phyloP scores from a whole-genome alignment of 1,284 basidiomycete genomes.

The Sanguinoderma infundibulare region DNA sequence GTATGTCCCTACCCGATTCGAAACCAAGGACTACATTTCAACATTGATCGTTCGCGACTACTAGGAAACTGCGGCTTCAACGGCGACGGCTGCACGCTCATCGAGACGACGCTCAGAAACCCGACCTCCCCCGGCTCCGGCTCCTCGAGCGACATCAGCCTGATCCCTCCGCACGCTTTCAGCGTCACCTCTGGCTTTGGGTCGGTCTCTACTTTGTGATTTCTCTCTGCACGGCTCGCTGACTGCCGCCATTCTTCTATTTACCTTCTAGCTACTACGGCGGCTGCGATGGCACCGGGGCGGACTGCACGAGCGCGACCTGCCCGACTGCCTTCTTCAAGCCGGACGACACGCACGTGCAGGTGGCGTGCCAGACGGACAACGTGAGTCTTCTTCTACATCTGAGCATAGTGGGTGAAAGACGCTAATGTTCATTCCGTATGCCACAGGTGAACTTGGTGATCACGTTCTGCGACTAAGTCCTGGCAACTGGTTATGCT shows the following conservation, averaged over 20 bases:
- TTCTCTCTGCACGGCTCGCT: background rate
- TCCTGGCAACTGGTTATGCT: no score
- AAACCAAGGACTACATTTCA: background rate
- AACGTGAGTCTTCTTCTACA: slow-evolving; percentile 27
- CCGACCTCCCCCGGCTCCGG: slow-evolving; percentile 43
- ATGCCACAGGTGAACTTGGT: slow-evolving; percentile 38
- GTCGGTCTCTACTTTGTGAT: background rate
- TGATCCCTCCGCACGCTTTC: slow-evolving; percentile 43
- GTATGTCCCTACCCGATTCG: slow-evolving; percentile 16
- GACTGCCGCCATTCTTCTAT: background rate
- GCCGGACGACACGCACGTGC: slow-evolving; percentile 45
- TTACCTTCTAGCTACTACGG: background rate
- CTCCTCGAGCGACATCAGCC: slow-evolving; percentile 46
- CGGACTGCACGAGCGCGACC: background rate
- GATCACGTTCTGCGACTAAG: slow-evolving; percentile 25
- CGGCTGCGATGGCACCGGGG: background rate
- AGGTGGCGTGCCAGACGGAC: slow-evolving; percentile 40
- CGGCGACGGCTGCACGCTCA: slow-evolving; percentile 45
- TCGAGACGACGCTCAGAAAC: slow-evolving; percentile 50
- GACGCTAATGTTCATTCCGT: background rate
- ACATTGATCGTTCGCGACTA: background rate
- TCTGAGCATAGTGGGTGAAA: no score
- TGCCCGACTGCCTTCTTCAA: slow-evolving; percentile 41
- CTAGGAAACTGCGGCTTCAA: slow-evolving; percentile 41
- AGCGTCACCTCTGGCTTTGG: slow-evolving; percentile 28